A percentile compares a stretch with the other conserved stretches of the same genome.
These are phyloP conservation scores for Xylariaceae sp. DNA, from an alignment of 2,329 filamentous ascomycete species.

Conservation along the genomic window DNA sequence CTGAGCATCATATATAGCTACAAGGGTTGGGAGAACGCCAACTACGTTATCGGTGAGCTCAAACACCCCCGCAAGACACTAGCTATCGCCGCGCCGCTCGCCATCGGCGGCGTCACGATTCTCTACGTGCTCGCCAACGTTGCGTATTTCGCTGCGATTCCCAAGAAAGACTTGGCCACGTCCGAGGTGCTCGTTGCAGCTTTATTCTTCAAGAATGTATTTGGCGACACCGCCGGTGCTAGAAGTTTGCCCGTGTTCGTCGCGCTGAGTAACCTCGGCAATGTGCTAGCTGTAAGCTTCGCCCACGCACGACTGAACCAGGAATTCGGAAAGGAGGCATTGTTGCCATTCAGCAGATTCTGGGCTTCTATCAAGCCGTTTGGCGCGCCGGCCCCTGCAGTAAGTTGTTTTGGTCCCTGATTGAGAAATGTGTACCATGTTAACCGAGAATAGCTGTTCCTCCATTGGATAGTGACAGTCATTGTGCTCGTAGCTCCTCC, in stretches of 20 bases:
- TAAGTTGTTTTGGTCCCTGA: slow-evolving; percentile 37
- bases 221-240: slow-evolving; percentile 60
- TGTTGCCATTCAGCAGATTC: slow-evolving; percentile 69
- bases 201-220: slow-evolving; percentile 67
- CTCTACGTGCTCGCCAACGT: slow-evolving; percentile 70
- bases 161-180: slow-evolving; percentile 62
- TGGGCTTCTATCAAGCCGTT: slow-evolving; percentile 75
- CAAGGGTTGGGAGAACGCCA: slow-evolving; percentile 69
- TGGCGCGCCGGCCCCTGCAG: slow-evolving; percentile 65
- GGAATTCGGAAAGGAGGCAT: slow-evolving; percentile 73
- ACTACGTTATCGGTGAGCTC: slow-evolving; percentile 66
- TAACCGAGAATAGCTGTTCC: slow-evolving; percentile 53
- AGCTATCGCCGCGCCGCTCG: slow-evolving; percentile 62
- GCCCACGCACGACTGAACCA: slow-evolving; percentile 65
- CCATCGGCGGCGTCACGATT: slow-evolving; percentile 63
- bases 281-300: slow-evolving; percentile 67
- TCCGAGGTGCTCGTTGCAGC: slow-evolving; percentile 67
- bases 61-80: slow-evolving; percentile 62
- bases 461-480: slow-evolving; percentile 71
- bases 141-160: slow-evolving; percentile 69
- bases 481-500: slow-evolving; percentile 72
- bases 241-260: slow-evolving; percentile 62
- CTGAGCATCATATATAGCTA: slow-evolving; percentile 67
- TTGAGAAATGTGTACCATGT: not conserved
- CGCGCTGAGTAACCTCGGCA: slow-evolving; percentile 66